A percentile compares a stretch with the other conserved stretches of the same genome.
Conservation (phyloP, 306 rosid species). For the Trichosanthes truncata region DNA sequence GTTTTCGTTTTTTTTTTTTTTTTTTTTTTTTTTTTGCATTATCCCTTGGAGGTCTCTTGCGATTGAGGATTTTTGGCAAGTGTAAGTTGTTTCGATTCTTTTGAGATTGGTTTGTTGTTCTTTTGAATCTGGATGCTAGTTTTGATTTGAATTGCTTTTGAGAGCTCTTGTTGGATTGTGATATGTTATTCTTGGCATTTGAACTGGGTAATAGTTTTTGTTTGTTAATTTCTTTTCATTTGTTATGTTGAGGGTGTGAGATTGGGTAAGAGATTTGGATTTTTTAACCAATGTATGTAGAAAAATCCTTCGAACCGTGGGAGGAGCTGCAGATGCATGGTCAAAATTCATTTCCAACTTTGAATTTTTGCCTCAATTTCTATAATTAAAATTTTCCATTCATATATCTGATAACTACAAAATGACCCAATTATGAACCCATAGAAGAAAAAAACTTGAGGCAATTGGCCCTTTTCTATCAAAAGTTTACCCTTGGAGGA, state of each 20-base stretch:
- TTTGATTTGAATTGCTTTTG: not conserved
- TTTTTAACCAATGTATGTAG: too few relatives aligned
- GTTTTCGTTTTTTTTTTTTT: conserved; percentile 28
- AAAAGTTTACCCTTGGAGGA: too few relatives aligned
- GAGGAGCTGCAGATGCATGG: too few relatives aligned
- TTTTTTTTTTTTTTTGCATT: conserved; percentile 25
- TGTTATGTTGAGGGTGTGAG: not conserved
- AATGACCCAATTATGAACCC: too few relatives aligned
- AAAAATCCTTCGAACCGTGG: too few relatives aligned
- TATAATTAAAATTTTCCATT: too few relatives aligned
- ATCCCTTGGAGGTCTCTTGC: conserved; percentile 35
- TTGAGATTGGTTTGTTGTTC: not conserved
- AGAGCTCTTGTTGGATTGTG: not conserved
- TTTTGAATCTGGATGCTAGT: conserved; percentile 5
- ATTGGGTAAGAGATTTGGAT: too few relatives aligned
- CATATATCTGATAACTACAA: too few relatives aligned
- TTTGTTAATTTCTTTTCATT: not conserved
- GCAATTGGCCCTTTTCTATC: too few relatives aligned
- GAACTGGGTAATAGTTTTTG: not conserved
- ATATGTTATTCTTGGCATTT: not conserved
- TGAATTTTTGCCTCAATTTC: too few relatives aligned
- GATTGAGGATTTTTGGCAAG: conserved; percentile 46
- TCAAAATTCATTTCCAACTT: too few relatives aligned
- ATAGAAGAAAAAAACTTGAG: too few relatives aligned
- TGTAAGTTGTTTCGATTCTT: conserved; percentile 40